phyloP scores from a whole-genome alignment of 1,284 basidiomycete species.

The Xerocomus cyaneibrunnescens region DNA sequence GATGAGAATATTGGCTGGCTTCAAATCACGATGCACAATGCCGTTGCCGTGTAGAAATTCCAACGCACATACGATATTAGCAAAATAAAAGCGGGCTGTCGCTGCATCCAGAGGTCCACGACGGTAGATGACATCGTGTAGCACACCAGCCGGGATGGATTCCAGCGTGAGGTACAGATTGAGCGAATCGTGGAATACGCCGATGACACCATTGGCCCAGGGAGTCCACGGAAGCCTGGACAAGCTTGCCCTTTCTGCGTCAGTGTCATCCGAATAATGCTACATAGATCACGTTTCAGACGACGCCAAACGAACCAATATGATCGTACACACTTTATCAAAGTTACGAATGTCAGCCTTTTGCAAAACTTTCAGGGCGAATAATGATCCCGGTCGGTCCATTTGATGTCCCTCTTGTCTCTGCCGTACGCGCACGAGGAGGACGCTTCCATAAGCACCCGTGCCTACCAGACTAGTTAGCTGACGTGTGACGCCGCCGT shows the following conservation, averaged over 20 bases:
- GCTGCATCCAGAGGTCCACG: conserved; percentile 35
- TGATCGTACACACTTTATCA: conserved; percentile 30
- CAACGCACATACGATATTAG: conserved; percentile 66
- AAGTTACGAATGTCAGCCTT: conserved; percentile 35
- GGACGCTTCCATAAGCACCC: conserved; percentile 42
- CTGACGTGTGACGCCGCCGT: background rate
- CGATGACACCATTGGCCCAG: conserved; percentile 46
- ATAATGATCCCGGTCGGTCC: conserved; percentile 32
- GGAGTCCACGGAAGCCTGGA: conserved; percentile 49
- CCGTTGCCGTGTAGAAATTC: conserved; percentile 71
- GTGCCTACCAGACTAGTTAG: conserved; percentile 31
- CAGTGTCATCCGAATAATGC: conserved; percentile 29
- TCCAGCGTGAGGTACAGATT: conserved; percentile 53
- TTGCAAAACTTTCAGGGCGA: conserved; percentile 45
- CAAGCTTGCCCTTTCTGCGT: conserved; percentile 44
- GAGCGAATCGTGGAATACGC: conserved; percentile 43
- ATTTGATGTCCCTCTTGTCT: conserved; percentile 25
- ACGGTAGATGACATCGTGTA: conserved; percentile 39
- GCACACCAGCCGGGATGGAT: conserved; percentile 42
- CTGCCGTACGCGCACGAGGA: conserved; percentile 38
- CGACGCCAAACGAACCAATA: background rate
- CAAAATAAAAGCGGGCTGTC: conserved; percentile 48
- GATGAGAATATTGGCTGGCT: conserved; percentile 82
- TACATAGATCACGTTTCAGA: conserved; percentile 7
- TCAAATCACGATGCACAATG: conserved; percentile 83